A percentile compares a stretch with the other conserved stretches of the same genome.
phyloP scores from a whole-genome alignment of 164 flowering plant genomes.

The Piper betle region DNA sequence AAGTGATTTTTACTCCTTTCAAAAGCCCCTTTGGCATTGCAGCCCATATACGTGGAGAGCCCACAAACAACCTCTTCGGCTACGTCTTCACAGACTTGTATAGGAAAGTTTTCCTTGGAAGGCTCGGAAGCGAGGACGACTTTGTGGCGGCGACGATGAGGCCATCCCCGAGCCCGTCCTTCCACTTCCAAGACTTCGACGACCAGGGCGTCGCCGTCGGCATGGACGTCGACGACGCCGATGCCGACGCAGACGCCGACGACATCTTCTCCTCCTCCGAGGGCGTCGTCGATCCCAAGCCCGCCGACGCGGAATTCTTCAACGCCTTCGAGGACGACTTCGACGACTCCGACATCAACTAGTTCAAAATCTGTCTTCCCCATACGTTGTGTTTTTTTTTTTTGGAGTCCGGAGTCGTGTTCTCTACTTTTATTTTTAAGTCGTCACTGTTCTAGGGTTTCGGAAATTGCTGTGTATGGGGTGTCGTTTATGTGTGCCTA shows the following conservation, averaged over 20 bases:
- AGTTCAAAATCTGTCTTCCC: neutral
- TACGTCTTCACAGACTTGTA: no score
- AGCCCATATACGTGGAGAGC: no score
- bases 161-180: slow-evolving; percentile 1
- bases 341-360: slow-evolving; percentile 57
- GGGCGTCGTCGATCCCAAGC: slow-evolving; percentile 40
- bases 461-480: no score
- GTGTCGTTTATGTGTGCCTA: no score
- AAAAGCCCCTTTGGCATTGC: no score
- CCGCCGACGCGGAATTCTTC: slow-evolving; percentile 71
- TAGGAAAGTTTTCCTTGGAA: no score
- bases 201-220: slow-evolving; percentile 30
- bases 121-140: neutral
- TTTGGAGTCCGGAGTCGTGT: no score
- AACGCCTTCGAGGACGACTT: slow-evolving; percentile 69
- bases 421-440: no score
- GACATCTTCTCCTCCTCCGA: slow-evolving; percentile 38
- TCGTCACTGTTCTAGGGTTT: no score
- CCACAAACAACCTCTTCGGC: no score
- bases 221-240: slow-evolving; percentile 61
- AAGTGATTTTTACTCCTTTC: no score
- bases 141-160: neutral
- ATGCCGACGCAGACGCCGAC: slow-evolving; percentile 42
- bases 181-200: neutral
- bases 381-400: neutral